These are phyloP conservation scores for Globisporangium radiosum DNA, from an alignment of 352 stramenopile species.

Conservation along the genomic window DNA sequence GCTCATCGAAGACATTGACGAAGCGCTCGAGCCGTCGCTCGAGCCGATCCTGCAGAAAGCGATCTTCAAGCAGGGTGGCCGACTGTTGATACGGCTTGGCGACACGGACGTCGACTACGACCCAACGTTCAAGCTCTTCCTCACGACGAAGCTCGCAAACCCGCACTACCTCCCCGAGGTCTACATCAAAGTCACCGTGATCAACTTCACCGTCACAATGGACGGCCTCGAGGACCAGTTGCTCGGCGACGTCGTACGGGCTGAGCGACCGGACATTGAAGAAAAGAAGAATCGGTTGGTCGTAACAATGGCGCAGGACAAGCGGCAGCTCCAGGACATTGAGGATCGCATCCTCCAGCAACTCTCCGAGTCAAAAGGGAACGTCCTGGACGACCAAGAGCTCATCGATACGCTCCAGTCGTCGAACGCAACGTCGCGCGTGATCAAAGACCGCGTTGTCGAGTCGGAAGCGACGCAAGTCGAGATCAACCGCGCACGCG, in stretches of 20 bases:
- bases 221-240: constrained; percentile 91
- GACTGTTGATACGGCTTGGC: constrained; percentile 85
- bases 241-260: constrained; percentile 88
- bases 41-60: constrained; percentile 92
- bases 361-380: constrained; percentile 87
- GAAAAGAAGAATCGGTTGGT: constrained; percentile 92
- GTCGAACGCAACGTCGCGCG: constrained; percentile 77
- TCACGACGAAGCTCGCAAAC: constrained; percentile 93
- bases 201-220: constrained; percentile 96
- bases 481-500: constrained; percentile 87
- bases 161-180: constrained; percentile 93
- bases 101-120: constrained; percentile 94
- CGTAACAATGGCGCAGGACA: constrained; percentile 91
- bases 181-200: constrained; percentile 95
- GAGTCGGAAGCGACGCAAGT: constrained; percentile 88
- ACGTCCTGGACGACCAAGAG: constrained; percentile 92
- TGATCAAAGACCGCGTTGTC: constrained; percentile 87
- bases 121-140: constrained; percentile 86
- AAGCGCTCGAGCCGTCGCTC: constrained; percentile 87
- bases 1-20: constrained; percentile 91
- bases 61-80: constrained; percentile 88
- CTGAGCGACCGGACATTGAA: constrained; percentile 90
- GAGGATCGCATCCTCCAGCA: constrained; percentile 91
- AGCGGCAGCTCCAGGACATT: constrained; percentile 90
- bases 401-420: constrained; percentile 83